Base-by-base conservation (phyloP, 345 rosid genomes). In the Excoecaria agallocha region DNA sequence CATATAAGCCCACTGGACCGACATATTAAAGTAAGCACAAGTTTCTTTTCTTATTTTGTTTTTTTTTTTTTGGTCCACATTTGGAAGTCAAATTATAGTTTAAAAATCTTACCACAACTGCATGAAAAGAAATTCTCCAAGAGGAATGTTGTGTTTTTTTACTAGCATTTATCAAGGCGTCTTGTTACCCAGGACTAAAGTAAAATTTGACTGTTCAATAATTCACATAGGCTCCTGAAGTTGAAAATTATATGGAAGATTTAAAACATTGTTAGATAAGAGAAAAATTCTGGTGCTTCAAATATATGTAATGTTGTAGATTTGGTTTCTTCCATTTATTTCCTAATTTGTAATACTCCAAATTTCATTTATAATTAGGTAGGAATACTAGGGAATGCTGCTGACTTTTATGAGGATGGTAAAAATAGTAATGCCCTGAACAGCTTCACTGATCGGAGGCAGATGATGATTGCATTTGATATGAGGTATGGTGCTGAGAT, bases 381-480 rank as follows among this genome's bases (percentile, higher is more conserved):
- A 50, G 97, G 98, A 46, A 92, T 89, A 71, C 87, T 94, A 22
- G 98, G 98, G 74, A 94, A 94, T 85, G 97, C 98, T 63, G 92
- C 96, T 74, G 97, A 92, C 80, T 94, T 94, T 81, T 82, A 83
- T 43, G 87, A 84, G 83, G 92, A 87, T 78, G 86, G 89, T 72
- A 63, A 86, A 25, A 85, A 71, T 70, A 74, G 75, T 78, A 80
- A 85, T 74, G 68, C 81, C 35, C 48, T 77, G 59, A 90, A 92
- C 69, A 82, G 68, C 81, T 86, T 57, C 79, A 71, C 81, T 76
- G 94, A 87, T 73, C 87, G 97, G 74, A 80, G 98, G 66, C 86
- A 80, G 80, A 94, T 94, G 98, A 94, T 94, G 98, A 92, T 94
- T 78, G 97, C 95, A 79, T 94, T 94, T 89, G 97, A 94, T 84